Evolutionary conservation across 495 filamentous ascomycete species (phyloP).

Genomic region (Podospora didyma): DNA sequence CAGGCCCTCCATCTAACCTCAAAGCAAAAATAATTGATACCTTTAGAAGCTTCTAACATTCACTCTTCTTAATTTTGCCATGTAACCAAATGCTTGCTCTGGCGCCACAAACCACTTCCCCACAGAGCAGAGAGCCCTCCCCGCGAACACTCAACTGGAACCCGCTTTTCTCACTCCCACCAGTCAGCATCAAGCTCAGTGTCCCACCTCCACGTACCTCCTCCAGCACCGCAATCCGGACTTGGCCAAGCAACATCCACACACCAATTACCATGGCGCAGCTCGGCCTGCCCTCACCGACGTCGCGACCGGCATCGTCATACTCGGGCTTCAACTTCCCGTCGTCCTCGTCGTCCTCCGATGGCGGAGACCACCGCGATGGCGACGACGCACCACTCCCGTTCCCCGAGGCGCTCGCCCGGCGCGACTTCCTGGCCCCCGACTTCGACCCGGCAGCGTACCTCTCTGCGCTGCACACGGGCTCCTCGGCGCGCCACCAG

Average conservation of each 20-base stretch:
- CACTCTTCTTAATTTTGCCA: too few relatives aligned
- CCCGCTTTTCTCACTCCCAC: too few relatives aligned
- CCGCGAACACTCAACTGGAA: too few relatives aligned
- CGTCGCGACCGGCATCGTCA: constrained; percentile 27
- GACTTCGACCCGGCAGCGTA: constrained; percentile 78
- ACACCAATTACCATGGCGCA: constrained; percentile 8
- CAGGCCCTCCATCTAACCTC: too few relatives aligned
- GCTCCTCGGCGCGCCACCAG: constrained; percentile 62
- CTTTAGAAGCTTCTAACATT: too few relatives aligned
- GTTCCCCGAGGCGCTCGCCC: constrained; percentile 76
- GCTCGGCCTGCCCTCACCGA: constrained; percentile 25
- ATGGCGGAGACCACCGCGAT: constrained; percentile 44
- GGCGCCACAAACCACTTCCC: too few relatives aligned
- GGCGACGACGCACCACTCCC: constrained; percentile 68
- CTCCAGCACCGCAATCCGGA: too few relatives aligned
- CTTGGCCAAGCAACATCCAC: not conserved
- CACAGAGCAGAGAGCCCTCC: too few relatives aligned
- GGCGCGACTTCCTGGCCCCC: constrained; percentile 70
- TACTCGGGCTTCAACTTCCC: constrained; percentile 28
- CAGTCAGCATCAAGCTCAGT: too few relatives aligned
- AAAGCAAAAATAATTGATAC: too few relatives aligned
- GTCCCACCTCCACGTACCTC: too few relatives aligned
- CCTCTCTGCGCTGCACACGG: constrained; percentile 65
- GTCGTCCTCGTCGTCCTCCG: constrained; percentile 30
- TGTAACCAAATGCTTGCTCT: too few relatives aligned